These are phyloP conservation scores for Acanthamoeba healyi DNA, from an alignment of 208 protist genomes.

Conservation along the genomic window DNA sequence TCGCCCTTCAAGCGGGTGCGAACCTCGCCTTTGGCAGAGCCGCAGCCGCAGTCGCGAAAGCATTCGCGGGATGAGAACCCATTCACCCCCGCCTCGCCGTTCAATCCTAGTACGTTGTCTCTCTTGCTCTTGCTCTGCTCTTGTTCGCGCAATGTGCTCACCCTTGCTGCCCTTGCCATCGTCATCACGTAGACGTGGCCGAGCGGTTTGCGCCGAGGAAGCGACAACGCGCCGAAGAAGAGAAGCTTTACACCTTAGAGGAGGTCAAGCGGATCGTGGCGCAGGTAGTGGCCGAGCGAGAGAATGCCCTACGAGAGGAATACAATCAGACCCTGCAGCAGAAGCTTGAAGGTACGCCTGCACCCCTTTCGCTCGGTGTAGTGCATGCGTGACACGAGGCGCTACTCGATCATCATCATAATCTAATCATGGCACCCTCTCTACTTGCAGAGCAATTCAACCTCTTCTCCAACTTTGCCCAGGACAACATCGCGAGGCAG, in stretches of 20 bases:
- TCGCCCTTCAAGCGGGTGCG: constrained; percentile 60
- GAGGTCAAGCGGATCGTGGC: constrained; percentile 55
- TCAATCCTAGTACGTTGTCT: constrained; percentile 8
- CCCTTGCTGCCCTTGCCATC: neutral
- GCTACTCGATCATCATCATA: no score
- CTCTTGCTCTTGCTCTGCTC: neutral
- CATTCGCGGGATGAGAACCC: constrained; percentile 6
- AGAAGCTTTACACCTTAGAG: constrained; percentile 66
- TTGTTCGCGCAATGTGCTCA: neutral
- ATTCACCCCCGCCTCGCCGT: neutral
- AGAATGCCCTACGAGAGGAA: constrained; percentile 29
- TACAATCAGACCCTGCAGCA: neutral
- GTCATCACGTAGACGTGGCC: neutral
- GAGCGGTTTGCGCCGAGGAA: constrained; percentile 50
- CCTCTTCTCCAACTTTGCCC: constrained; percentile 47
- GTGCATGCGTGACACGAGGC: neutral
- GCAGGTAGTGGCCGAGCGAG: constrained; percentile 45
- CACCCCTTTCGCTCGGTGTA: neutral
- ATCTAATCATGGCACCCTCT: neutral
- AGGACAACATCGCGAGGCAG: constrained; percentile 59
- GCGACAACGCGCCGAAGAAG: neutral
- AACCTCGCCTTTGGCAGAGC: neutral
- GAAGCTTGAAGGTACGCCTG: constrained; percentile 54
- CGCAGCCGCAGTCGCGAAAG: neutral
- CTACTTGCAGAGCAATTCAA: constrained; percentile 52